These are phyloP conservation scores for Hydnum rufescens DNA, from an alignment of 768 basidiomycete genomes.

Conservation along the genomic window DNA sequence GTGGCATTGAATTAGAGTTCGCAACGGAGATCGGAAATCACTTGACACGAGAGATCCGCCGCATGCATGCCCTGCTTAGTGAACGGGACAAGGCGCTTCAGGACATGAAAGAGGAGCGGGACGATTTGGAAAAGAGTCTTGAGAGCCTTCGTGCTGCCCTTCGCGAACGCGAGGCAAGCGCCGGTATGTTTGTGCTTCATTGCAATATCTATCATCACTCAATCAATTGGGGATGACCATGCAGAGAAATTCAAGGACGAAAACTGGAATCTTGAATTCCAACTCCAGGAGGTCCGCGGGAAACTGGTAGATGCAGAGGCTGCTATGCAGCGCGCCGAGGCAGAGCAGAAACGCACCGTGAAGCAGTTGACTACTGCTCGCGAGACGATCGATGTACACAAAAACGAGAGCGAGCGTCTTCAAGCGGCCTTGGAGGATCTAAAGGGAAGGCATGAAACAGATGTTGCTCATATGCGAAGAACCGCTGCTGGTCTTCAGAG, in stretches of 20 bases:
- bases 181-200: conserved; percentile 31
- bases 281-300: conserved; percentile 64
- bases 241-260: conserved; percentile 92
- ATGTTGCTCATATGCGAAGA: conserved; percentile 79
- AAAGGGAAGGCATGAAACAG: conserved; percentile 84
- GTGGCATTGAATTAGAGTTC: conserved; percentile 41
- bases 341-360: conserved; percentile 65
- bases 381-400: conserved; percentile 64
- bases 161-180: conserved; percentile 59
- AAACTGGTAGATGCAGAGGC: conserved; percentile 48
- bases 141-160: conserved; percentile 56
- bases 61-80: conserved; percentile 73
- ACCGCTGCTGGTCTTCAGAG: conserved; percentile 70
- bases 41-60: conserved; percentile 73
- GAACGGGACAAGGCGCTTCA: conserved; percentile 88
- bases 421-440: conserved; percentile 43
- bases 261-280: conserved; percentile 97
- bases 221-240: not conserved
- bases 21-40: conserved; percentile 96
- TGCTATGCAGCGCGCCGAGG: conserved; percentile 47
- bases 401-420: conserved; percentile 66
- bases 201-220: conserved; percentile 1
- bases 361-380: conserved; percentile 52
- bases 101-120: conserved; percentile 81
- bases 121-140: conserved; percentile 61